Evolutionary conservation across 1,139 yeast genomes (phyloP), one percentile per base, ranked within the genome.

Genomic region (Yamadazyma taylorii): DNA sequence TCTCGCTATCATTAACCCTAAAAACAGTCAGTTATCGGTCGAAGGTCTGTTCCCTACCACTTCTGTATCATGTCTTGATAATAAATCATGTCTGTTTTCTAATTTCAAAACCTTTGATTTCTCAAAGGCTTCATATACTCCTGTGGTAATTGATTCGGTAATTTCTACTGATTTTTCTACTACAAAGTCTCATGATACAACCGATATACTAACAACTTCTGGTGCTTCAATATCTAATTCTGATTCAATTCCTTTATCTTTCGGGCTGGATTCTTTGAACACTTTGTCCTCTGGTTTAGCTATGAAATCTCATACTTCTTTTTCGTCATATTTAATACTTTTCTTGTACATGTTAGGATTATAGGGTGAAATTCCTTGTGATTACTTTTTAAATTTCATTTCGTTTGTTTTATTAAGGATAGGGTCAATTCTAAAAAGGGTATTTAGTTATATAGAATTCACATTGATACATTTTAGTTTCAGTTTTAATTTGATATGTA

Each of bases 11-110:
- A 9, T 26, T 4, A 27, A 27, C 13, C n/a, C 30, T 9, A 21
- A 14, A 12, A 13, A 16, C 17, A 21, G 33, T 12, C 28, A 32
- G 7, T 15, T 44, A 2, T 39, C 42, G 7, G 37, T 42, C 1
- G 24, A 15, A 5, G 50, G 48, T 3, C 2, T 19, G 9, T 47
- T 34, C 16, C 50, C 48, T 9, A 19, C 41, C 2, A 33, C 41
- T 4, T 38, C 42, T 2, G 5, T 45, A 2, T 30, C 34, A 7
- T 47, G 51, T 32, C 29, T 39, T 5, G 35, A 39, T 24, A 31
- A 37, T 12, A 28, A 40, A 19, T 19, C 38, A 5, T 47, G 51
- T 26, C 36, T 39, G 6, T 43, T 47, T 10, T 11, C 32, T 6
- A 37, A 36, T 12, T 45, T 38, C 29, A 25, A 26, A 13, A 41